phyloP scores from a whole-genome alignment of 2,329 filamentous ascomycete species.

The Sclerotinia trifoliorum region DNA sequence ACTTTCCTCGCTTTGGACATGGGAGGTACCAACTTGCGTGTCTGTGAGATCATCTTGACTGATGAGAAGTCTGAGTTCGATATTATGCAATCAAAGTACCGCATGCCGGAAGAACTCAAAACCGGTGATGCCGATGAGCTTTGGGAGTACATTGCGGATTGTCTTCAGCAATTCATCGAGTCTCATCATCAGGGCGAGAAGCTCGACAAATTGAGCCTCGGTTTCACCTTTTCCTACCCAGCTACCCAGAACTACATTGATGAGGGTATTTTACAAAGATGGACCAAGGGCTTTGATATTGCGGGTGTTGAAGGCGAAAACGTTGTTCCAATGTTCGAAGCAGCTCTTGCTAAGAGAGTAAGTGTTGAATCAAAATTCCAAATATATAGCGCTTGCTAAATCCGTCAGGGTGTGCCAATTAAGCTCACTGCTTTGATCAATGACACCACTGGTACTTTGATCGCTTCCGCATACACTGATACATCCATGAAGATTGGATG shows the following conservation, averaged over 20 bases:
- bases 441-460: conserved; percentile 94
- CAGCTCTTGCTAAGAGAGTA: conserved; percentile 69
- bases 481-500: conserved; percentile 89
- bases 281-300: conserved; percentile 98
- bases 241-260: conserved; percentile 92
- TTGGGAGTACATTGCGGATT: conserved; percentile 94
- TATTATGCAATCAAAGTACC: conserved; percentile 94
- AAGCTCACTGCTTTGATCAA: conserved; percentile 93
- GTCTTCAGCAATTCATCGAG: conserved; percentile 85
- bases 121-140: conserved; percentile 79
- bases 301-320: conserved; percentile 86
- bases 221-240: conserved; percentile 96
- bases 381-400: conserved; percentile 25
- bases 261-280: conserved; percentile 86
- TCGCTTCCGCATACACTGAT: conserved; percentile 97
- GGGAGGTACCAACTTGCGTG: conserved; percentile 92
- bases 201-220: conserved; percentile 69
- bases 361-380: conserved; percentile 29
- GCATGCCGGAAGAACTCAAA: conserved; percentile 90
- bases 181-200: conserved; percentile 72
- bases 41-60: conserved; percentile 88
- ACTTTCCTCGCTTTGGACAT: conserved; percentile 90
- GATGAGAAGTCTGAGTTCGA: conserved; percentile 88
- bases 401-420: conserved; percentile 75
- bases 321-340: conserved; percentile 84